phyloP scores from a whole-genome alignment of 176 grass and related monocot species.

The Saccharum officinarum region DNA sequence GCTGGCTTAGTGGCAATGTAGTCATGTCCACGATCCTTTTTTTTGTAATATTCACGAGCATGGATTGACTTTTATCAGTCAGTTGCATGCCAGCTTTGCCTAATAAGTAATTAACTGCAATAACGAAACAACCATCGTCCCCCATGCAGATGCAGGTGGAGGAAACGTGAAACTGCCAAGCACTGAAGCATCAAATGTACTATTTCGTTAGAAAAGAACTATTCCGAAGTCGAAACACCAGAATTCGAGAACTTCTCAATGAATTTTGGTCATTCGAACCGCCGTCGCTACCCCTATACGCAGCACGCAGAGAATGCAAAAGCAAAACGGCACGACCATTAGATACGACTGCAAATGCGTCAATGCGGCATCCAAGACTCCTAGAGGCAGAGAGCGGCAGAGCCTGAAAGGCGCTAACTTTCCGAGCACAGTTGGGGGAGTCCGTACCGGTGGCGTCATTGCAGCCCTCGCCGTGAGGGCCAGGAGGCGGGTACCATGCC shows the following conservation, averaged over 20 bases:
- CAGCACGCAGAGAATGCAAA: neutral
- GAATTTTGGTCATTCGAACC: neutral
- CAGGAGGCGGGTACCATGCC: neutral
- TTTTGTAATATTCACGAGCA: neutral
- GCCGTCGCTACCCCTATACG: neutral
- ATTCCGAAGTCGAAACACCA: neutral
- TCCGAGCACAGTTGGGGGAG: neutral
- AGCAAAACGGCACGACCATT: neutral
- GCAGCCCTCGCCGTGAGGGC: neutral
- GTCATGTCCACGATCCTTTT: neutral
- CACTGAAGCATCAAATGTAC: neutral
- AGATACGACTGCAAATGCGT: neutral
- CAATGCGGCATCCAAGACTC: neutral
- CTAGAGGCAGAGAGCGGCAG: neutral
- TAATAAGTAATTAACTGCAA: neutral
- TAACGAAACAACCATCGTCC: neutral
- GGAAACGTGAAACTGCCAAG: neutral
- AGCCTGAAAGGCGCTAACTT: neutral
- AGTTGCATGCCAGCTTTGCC: neutral
- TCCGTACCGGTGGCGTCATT: conserved; percentile 15
- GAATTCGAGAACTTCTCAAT: neutral
- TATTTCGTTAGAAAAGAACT: neutral
- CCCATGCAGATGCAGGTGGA: neutral
- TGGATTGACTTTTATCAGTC: conserved; percentile 8
- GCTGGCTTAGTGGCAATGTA: neutral